Evolutionary conservation across 2,329 filamentous ascomycete genomes (phyloP).

Genomic region (Thyridium curvatum): DNA sequence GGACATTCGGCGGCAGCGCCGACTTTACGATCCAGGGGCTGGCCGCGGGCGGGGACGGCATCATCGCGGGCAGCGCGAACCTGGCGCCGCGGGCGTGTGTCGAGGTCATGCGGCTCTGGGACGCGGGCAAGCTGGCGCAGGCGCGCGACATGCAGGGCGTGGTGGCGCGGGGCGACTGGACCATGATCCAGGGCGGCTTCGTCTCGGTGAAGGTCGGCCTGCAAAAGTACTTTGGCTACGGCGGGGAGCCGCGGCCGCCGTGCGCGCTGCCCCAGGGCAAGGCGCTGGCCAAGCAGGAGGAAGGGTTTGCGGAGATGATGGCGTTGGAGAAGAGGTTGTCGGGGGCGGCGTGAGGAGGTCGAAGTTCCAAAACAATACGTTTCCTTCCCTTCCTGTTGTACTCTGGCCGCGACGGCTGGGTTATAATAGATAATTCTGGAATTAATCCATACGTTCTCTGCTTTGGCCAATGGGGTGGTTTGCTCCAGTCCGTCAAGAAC

Average conservation of each 20-base stretch:
- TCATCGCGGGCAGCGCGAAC: slow-evolving; percentile 65
- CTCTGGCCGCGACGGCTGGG: too few relatives aligned
- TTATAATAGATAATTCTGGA: too few relatives aligned
- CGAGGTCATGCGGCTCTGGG: slow-evolving; percentile 52
- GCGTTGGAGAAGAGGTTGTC: slow-evolving; percentile 40
- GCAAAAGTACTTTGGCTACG: slow-evolving; percentile 59
- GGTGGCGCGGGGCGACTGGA: slow-evolving; percentile 63
- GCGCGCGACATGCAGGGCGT: slow-evolving; percentile 58
- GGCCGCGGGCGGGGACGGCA: slow-evolving; percentile 60
- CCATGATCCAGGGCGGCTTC: slow-evolving; percentile 62
- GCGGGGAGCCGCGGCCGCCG: slow-evolving; percentile 40
- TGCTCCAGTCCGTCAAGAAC: too few relatives aligned
- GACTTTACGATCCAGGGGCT: slow-evolving; percentile 66
- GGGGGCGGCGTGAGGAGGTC: too few relatives aligned
- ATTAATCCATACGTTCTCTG: too few relatives aligned
- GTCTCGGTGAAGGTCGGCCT: slow-evolving; percentile 64
- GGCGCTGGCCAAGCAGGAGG: slow-evolving; percentile 42
- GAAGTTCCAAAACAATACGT: too few relatives aligned
- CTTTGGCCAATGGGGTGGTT: too few relatives aligned
- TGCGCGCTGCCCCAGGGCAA: slow-evolving; percentile 43
- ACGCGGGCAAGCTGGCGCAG: slow-evolving; percentile 49
- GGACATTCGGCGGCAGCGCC: slow-evolving; percentile 33
- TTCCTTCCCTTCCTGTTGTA: too few relatives aligned
- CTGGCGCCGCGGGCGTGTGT: slow-evolving; percentile 61
- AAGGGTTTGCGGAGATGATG: slow-evolving; percentile 45